Percentiles rank a stretch among this genome's conserved stretches.
Conservation (phyloP, 106 monocot species). For the Alisma plantagoaquatica region DNA sequence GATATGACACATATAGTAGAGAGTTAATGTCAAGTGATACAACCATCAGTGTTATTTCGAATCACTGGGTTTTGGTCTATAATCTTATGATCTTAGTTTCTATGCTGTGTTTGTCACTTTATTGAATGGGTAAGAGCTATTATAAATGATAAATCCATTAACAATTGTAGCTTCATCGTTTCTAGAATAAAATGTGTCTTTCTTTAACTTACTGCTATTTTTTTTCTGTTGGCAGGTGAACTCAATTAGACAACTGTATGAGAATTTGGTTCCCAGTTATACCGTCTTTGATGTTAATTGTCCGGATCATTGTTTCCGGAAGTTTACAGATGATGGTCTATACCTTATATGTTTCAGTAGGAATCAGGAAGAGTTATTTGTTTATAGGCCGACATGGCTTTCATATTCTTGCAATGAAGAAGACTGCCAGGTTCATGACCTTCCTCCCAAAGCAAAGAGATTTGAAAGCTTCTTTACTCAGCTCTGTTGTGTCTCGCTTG, state of each 20-base stretch:
- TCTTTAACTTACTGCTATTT: neutral
- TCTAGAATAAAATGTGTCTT: too few relatives aligned
- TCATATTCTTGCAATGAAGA: conserved; percentile 73
- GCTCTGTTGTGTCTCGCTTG: conserved; percentile 69
- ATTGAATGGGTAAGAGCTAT: too few relatives aligned
- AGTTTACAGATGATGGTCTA: conserved; percentile 92
- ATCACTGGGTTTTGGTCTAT: too few relatives aligned
- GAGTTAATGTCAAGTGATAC: too few relatives aligned
- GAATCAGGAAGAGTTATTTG: conserved; percentile 79
- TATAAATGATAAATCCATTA: too few relatives aligned
- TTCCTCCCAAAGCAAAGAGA: conserved; percentile 53
- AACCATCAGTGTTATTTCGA: too few relatives aligned
- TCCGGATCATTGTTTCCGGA: conserved; percentile 81
- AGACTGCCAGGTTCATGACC: conserved; percentile 41
- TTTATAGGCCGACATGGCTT: conserved; percentile 82
- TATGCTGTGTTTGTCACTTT: too few relatives aligned
- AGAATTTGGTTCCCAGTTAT: conserved; percentile 81
- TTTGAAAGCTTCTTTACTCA: conserved; percentile 89
- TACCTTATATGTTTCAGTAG: conserved; percentile 89
- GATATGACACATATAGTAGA: too few relatives aligned
- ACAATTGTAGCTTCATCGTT: too few relatives aligned
- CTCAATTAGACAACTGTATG: conserved; percentile 74
- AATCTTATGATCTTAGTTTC: too few relatives aligned
- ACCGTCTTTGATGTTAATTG: conserved; percentile 89
- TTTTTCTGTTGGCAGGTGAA: conserved; percentile 61